These are phyloP conservation scores for Kodamaea nitidulidarum DNA, from an alignment of 805 yeast species.

Conservation along the genomic window DNA sequence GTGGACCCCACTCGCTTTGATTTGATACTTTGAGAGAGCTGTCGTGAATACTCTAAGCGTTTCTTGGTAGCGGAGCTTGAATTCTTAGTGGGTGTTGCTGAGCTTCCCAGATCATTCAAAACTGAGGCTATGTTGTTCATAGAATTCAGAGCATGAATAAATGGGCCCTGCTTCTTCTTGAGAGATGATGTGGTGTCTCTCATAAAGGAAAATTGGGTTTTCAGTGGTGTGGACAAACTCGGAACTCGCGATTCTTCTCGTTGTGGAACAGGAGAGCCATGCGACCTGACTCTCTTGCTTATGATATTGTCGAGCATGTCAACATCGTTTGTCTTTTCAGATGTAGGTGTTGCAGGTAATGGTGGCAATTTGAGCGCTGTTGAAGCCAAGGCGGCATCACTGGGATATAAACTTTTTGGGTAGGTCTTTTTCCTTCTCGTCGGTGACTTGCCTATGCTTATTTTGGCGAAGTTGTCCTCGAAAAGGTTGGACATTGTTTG, in stretches of 20 bases:
- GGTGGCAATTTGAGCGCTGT: constrained; percentile 1
- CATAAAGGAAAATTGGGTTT: constrained; percentile 34
- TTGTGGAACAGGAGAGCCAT: neutral
- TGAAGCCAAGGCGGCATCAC: neutral
- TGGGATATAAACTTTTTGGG: constrained; percentile 18
- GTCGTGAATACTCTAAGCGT: constrained; percentile 17
- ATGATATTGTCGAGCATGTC: too few relatives aligned
- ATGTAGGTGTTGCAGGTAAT: constrained; percentile 4
- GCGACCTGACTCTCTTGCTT: neutral
- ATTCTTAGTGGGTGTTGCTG: neutral
- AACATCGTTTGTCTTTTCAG: too few relatives aligned
- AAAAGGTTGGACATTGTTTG: constrained; percentile 11
- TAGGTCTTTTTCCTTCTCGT: constrained; percentile 20
- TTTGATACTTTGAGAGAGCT: constrained; percentile 12
- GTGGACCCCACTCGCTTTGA: constrained; percentile 14
- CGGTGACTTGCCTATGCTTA: constrained; percentile 25
- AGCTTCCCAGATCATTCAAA: neutral
- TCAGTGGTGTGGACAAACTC: constrained; percentile 14
- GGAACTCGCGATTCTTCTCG: constrained; percentile 12
- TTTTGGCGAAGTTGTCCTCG: constrained; percentile 29
- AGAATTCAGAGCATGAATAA: neutral
- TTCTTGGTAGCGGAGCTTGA: constrained; percentile 14
- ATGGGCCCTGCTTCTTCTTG: constrained; percentile 23
- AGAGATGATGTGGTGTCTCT: constrained; percentile 37
- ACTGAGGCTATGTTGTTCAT: neutral